Evolutionary conservation across 1,284 basidiomycete genomes (phyloP).

Genomic region (Ganoderma lucidum): DNA sequence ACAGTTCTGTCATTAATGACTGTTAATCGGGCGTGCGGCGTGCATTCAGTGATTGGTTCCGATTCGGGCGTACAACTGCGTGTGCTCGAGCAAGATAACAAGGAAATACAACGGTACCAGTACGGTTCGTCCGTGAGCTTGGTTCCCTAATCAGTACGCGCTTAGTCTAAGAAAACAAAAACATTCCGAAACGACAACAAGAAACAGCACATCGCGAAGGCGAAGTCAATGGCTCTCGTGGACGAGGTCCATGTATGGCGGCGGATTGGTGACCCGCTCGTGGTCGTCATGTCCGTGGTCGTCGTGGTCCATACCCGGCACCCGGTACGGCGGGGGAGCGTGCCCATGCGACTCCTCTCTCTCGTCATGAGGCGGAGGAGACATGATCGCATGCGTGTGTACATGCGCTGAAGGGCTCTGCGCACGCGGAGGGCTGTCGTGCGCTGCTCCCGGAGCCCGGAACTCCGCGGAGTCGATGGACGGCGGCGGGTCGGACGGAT

Average conservation of each 20-base stretch:
- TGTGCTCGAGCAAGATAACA: neutral
- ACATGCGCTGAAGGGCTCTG: slow-evolving; percentile 41
- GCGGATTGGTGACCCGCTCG: slow-evolving; percentile 47
- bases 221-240: slow-evolving; percentile 25
- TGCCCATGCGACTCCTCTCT: slow-evolving; percentile 44
- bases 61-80: neutral
- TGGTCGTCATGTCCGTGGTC: slow-evolving; percentile 38
- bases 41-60: neutral
- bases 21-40: neutral
- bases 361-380: slow-evolving; percentile 20
- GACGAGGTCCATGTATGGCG: slow-evolving; percentile 53
- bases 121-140: slow-evolving; percentile 1
- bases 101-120: neutral
- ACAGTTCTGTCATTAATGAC: neutral
- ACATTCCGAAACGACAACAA: neutral
- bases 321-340: slow-evolving; percentile 61
- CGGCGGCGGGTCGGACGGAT: slow-evolving; percentile 85
- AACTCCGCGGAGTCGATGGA: slow-evolving; percentile 79
- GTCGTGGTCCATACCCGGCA: slow-evolving; percentile 51
- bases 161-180: too few relatives aligned
- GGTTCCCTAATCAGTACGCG: neutral
- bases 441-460: slow-evolving; percentile 59
- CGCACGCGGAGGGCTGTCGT: slow-evolving; percentile 49
- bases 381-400: slow-evolving; percentile 9
- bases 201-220: neutral